phyloP scores from a whole-genome alignment of 352 stramenopile genomes.

The Globisporangium rhizosaccharum region DNA sequence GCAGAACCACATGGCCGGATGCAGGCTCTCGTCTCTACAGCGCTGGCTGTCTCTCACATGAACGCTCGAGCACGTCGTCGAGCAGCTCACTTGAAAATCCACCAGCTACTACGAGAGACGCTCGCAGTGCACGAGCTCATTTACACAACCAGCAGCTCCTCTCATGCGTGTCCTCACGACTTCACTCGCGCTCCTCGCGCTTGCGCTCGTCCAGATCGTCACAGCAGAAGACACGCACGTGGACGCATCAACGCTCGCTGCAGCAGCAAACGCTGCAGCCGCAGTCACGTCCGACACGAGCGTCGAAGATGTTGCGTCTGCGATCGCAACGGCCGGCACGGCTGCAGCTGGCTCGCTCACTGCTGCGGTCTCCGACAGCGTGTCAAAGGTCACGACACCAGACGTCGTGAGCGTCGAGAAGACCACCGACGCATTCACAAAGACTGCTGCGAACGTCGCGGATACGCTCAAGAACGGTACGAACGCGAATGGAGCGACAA shows the following conservation, averaged over 20 bases:
- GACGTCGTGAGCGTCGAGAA: slow-evolving; percentile 13
- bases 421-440: slow-evolving; percentile 3
- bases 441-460: neutral
- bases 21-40: no score
- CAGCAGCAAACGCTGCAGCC: slow-evolving; percentile 10
- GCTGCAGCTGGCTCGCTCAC: slow-evolving; percentile 6
- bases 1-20: no score
- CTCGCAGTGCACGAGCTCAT: no score
- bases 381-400: slow-evolving; percentile 13
- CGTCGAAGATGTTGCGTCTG: slow-evolving; percentile 1
- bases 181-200: slow-evolving; percentile 1
- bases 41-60: no score
- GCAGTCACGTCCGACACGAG: slow-evolving; percentile 4
- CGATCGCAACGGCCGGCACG: slow-evolving; percentile 5
- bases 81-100: no score
- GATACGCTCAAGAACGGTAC: neutral
- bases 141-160: neutral
- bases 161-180: slow-evolving; percentile 1
- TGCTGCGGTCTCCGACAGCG: slow-evolving; percentile 15
- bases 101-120: no score
- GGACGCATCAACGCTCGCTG: slow-evolving; percentile 10
- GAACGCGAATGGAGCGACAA: neutral
- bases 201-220: slow-evolving; percentile 2
- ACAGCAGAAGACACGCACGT: slow-evolving; percentile 1
- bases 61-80: no score